These are phyloP conservation scores for Davidsoniella eucalypti DNA, from an alignment of 2,329 filamentous ascomycete species.

Conservation along the genomic window DNA sequence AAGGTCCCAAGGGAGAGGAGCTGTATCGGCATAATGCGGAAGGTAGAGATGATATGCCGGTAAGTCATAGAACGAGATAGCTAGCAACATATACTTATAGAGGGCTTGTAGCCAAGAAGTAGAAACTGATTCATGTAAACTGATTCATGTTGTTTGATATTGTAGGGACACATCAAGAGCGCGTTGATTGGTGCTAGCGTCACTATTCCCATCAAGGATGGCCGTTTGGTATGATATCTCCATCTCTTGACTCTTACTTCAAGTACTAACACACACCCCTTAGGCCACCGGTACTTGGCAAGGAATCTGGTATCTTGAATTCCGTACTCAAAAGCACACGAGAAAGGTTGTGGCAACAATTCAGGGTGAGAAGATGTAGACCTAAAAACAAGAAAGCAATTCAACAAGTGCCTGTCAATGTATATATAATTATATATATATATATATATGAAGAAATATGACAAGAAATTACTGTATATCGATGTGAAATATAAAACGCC, in stretches of 20 bases:
- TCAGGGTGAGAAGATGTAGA: constrained; percentile 57
- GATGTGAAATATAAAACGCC: too few species aligned
- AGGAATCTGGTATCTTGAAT: constrained; percentile 89
- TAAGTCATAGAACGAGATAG: constrained; percentile 20
- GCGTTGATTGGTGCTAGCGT: constrained; percentile 78
- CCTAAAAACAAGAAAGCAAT: constrained; percentile 53
- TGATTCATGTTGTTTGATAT: not conserved
- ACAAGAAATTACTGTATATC: too few species aligned
- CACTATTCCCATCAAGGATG: constrained; percentile 79
- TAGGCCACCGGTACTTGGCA: constrained; percentile 58
- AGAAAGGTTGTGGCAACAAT: constrained; percentile 83
- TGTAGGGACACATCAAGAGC: constrained; percentile 81
- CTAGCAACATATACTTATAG: not conserved
- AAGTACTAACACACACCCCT: not conserved
- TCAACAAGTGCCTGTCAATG: not conserved
- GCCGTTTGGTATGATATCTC: constrained; percentile 42
- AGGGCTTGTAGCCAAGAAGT: not conserved
- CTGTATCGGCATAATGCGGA: constrained; percentile 80
- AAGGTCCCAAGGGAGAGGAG: constrained; percentile 51
- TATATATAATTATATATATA: too few species aligned
- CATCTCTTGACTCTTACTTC: not conserved
- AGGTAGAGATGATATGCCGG: constrained; percentile 87
- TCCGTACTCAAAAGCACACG: constrained; percentile 57
- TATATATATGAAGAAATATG: too few species aligned
- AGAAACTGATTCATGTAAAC: not conserved